phyloP scores from a whole-genome alignment of 2,329 filamentous ascomycete species.

The Colletotrichum falcatum region DNA sequence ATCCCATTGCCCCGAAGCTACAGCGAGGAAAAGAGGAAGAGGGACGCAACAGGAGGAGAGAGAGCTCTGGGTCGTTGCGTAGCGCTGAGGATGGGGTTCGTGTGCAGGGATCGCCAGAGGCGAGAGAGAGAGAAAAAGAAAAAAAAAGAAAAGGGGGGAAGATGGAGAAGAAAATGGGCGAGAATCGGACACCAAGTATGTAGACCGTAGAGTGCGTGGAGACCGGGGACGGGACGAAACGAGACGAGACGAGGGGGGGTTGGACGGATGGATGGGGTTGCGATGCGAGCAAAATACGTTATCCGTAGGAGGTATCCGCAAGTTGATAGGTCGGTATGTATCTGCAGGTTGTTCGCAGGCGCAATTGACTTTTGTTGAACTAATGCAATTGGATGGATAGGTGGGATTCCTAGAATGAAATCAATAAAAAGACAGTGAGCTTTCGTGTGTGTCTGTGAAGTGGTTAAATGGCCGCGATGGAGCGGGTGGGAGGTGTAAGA shows the following conservation, averaged over 20 bases:
- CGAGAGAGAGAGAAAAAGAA: background rate
- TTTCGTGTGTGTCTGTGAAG: background rate
- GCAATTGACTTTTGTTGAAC: slow-evolving; percentile 16
- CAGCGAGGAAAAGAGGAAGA: background rate
- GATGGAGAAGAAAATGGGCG: slow-evolving; percentile 7
- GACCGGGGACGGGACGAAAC: background rate
- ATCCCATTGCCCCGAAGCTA: slow-evolving; percentile 41
- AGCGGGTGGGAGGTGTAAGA: background rate
- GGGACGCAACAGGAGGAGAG: slow-evolving; percentile 27
- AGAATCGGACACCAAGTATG: background rate
- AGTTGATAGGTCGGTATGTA: background rate
- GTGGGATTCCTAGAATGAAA: background rate
- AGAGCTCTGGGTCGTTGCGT: slow-evolving; percentile 26
- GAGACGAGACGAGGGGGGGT: background rate
- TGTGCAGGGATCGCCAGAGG: background rate
- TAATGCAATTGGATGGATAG: background rate
- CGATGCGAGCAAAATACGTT: background rate
- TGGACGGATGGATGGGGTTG: background rate
- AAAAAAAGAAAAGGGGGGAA: background rate
- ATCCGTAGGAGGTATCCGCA: background rate
- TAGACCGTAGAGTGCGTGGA: background rate
- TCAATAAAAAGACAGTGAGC: background rate
- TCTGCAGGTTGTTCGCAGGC: background rate
- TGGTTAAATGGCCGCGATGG: background rate
- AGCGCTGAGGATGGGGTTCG: background rate